phyloP scores from a whole-genome alignment of 495 filamentous ascomycete genomes.

The Annulohypoxylon bovei region DNA sequence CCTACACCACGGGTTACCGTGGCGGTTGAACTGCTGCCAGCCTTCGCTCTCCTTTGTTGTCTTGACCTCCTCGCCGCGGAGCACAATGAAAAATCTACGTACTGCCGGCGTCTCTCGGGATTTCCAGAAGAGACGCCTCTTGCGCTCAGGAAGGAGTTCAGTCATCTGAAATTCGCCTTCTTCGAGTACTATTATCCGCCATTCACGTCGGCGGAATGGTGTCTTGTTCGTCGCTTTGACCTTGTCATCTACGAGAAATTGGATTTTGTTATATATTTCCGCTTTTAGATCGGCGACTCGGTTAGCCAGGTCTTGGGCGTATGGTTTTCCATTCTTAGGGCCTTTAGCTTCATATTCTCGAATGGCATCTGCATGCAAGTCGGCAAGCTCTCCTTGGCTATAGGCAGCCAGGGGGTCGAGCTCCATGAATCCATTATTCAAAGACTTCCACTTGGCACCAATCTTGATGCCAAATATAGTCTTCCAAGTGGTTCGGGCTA shows the following conservation, averaged over 20 bases:
- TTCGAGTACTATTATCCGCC: conserved; percentile 35
- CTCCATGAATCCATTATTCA: conserved; percentile 23
- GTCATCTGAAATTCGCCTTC: conserved; percentile 38
- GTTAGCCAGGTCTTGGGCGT: conserved; percentile 43
- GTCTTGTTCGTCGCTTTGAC: conserved; percentile 35
- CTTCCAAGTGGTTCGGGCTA: conserved; percentile 13
- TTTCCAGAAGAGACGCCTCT: conserved; percentile 28
- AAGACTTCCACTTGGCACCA: conserved; percentile 19
- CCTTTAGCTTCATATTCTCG: conserved; percentile 18
- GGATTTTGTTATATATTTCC: conserved; percentile 18
- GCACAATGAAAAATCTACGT: conserved; percentile 26
- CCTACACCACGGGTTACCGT: conserved; percentile 41
- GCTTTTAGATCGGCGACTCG: conserved; percentile 21
- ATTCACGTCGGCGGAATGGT: conserved; percentile 40
- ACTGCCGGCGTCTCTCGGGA: background rate
- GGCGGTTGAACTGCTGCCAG: conserved; percentile 29
- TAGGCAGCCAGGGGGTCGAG: conserved; percentile 15
- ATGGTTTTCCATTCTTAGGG: conserved; percentile 28
- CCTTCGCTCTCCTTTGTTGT: conserved; percentile 31
- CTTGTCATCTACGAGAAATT: conserved; percentile 35
- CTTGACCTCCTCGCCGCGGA: conserved; percentile 41
- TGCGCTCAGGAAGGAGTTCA: conserved; percentile 35
- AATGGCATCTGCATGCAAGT: conserved; percentile 31
- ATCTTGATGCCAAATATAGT: conserved; percentile 32
- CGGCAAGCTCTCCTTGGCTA: conserved; percentile 35